phyloP scores from a whole-genome alignment of 2,329 filamentous ascomycete genomes.

The Fusarium sp. region DNA sequence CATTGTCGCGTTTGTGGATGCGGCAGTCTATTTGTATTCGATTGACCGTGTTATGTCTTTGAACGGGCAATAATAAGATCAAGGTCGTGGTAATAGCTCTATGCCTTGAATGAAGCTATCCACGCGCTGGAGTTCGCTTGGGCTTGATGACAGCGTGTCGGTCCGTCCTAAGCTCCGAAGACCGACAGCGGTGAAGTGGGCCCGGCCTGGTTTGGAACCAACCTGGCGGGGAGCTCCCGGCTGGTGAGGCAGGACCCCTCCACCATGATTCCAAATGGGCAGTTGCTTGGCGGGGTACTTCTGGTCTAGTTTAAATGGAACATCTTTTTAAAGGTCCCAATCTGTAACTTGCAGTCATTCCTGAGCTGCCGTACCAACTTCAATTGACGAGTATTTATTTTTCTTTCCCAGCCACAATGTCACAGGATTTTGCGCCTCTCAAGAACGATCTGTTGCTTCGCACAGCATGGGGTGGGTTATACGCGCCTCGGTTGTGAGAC shows the following conservation, averaged over 20 bases:
- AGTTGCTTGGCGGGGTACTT: slow-evolving; percentile 34
- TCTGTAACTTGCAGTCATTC: slow-evolving; percentile 23
- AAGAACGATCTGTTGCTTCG: slow-evolving; percentile 94
- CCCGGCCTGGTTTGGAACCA: slow-evolving; percentile 26
- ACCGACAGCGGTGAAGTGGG: slow-evolving; percentile 2
- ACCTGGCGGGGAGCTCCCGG: neutral
- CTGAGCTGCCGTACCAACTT: slow-evolving; percentile 14
- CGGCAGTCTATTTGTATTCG: neutral
- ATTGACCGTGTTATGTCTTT: neutral
- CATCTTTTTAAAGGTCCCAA: slow-evolving; percentile 26
- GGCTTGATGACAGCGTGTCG: slow-evolving; percentile 45
- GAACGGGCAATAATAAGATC: neutral
- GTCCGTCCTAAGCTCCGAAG: slow-evolving; percentile 43
- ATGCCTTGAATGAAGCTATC: slow-evolving; percentile 29
- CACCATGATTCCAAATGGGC: slow-evolving; percentile 23
- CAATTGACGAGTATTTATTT: neutral
- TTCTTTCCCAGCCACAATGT: slow-evolving; percentile 64
- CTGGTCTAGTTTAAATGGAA: slow-evolving; percentile 12
- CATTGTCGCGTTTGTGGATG: slow-evolving; percentile 61
- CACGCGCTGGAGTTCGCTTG: slow-evolving; percentile 23
- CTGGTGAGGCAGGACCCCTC: slow-evolving; percentile 26
- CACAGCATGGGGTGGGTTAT: slow-evolving; percentile 81
- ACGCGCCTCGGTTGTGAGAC: slow-evolving; percentile 12
- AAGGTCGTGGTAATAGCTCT: slow-evolving; percentile 10
- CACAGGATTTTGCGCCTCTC: slow-evolving; percentile 80